A percentile compares a stretch with the other conserved stretches of the same genome.
Evolutionary conservation across 192 early-diverging fungal species (phyloP).

Genomic region (Oehlia diaphana): DNA sequence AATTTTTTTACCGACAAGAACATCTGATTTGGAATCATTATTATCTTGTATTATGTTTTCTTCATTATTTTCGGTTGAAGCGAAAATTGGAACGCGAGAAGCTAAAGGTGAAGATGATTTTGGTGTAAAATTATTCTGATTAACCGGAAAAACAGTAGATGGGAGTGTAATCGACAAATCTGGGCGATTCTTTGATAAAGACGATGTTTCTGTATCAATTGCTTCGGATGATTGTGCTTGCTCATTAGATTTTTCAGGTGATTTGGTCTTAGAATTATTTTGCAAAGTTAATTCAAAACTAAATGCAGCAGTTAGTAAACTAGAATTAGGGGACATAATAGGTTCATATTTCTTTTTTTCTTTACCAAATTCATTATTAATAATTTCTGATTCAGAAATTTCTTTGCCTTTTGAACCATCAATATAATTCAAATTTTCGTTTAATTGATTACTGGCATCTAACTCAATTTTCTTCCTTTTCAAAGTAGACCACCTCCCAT

Average conservation of each 20-base stretch:
- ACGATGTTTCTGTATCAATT: not conserved
- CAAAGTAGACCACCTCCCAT: slow-evolving; percentile 3
- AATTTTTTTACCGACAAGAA: not conserved
- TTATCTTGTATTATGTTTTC: not conserved
- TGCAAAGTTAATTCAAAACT: not conserved
- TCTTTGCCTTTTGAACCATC: not conserved
- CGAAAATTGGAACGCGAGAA: slow-evolving; percentile 2
- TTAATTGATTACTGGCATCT: not conserved
- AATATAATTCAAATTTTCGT: not conserved
- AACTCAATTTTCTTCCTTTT: slow-evolving; percentile 3
- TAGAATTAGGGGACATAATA: not conserved
- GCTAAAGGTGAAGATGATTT: slow-evolving; percentile 22
- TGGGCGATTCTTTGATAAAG: not conserved
- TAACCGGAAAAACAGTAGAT: not conserved
- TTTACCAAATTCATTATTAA: not conserved
- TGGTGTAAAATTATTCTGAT: not conserved
- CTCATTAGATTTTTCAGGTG: not conserved
- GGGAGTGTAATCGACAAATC: no score
- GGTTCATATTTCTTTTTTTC: not conserved
- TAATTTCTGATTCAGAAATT: not conserved
- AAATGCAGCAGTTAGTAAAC: slow-evolving; percentile 1
- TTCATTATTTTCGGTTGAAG: not conserved
- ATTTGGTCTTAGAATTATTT: no score
- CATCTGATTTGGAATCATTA: not conserved
- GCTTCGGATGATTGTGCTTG: not conserved